Evolutionary conservation across 345 rosid genomes (phyloP).

Genomic region (Citropsis articulata): DNA sequence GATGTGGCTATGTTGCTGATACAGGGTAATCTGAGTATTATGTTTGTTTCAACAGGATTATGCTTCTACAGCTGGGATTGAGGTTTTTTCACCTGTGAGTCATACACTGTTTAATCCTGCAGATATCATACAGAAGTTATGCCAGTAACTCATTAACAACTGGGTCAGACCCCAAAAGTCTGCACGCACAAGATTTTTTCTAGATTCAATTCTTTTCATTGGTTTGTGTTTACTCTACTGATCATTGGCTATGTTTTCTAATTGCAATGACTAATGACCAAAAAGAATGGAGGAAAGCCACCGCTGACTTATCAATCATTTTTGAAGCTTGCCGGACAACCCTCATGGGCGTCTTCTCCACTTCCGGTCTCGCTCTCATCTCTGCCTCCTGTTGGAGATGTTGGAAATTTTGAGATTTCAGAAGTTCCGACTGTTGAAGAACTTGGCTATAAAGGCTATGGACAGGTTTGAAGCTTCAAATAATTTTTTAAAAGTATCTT

Average conservation of each 20-base stretch:
- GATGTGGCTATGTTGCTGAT: neutral
- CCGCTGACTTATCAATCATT: slow-evolving; percentile 83
- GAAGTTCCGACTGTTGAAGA: slow-evolving; percentile 66
- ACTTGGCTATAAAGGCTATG: slow-evolving; percentile 60
- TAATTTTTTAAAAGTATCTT: neutral
- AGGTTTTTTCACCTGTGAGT: slow-evolving; percentile 83
- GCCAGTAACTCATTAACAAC: neutral
- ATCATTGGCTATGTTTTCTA: slow-evolving; percentile 10
- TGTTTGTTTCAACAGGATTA: slow-evolving; percentile 39
- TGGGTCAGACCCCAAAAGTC: neutral
- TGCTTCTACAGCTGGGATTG: slow-evolving; percentile 65
- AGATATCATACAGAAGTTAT: slow-evolving; percentile 60
- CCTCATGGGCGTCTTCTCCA: slow-evolving; percentile 56
- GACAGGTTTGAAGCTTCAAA: slow-evolving; percentile 39
- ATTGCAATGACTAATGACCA: neutral
- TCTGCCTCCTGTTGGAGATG: slow-evolving; percentile 68
- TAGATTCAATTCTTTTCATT: neutral
- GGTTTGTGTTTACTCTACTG: slow-evolving; percentile 8
- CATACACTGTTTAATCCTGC: slow-evolving; percentile 84
- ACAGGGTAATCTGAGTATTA: neutral
- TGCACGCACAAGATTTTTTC: neutral
- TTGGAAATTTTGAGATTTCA: slow-evolving; percentile 47
- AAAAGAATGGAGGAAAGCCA: slow-evolving; percentile 82
- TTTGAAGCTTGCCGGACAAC: slow-evolving; percentile 86
- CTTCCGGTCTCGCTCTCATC: slow-evolving; percentile 48